Base-by-base conservation (phyloP, 805 yeast genomes). In the Candida gorgasii region DNA sequence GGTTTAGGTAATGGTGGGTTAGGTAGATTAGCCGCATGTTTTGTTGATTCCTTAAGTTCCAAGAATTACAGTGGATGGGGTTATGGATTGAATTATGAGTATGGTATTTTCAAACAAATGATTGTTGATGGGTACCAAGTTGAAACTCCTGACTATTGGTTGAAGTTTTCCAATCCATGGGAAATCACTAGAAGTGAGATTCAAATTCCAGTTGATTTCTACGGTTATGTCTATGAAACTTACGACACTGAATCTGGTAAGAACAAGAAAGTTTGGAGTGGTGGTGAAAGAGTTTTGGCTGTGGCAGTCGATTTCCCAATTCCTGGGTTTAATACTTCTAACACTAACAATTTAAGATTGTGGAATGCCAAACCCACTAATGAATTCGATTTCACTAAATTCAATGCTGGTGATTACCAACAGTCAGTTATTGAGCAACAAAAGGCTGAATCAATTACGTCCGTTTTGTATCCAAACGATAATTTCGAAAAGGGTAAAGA, bases 41-140 rank as follows among this genome's bases (percentile, higher is more conserved):
- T 89, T 60, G 79, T 89, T 36, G 97, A 90, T 67, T 88, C 96
- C 1, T 69, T 89, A 61, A 80, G 93, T 26, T 82, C 95, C 4
- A 84, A 86, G 51, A 82, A 86, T 63, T 87, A 86, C 62, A 89
- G 95, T 13, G 96, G 95, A 39, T 89, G 97, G 97, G 97, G 97
- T 49, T 89, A 89, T 62, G 97, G 97, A 46, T 71, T 89, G 53
- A 84, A 95, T 61, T 89, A 89, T 69, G 89, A 89, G 65, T 89
- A 90, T 60, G 97, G 97, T 62, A 89, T 89, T 54, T 89, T 89
- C 67, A 79, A 89, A 52, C 97, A 89, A 68, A 82, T 81, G 62
- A 88, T 89, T 57, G 76, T 88, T 53, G 87, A 90, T 58, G 97
- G 97, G 8, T 87, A 86, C 67, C 97, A 89, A 67, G 95, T 90